Conservation (phyloP, 2,329 filamentous ascomycete genomes). For the Phialocephala sp. region DNA sequence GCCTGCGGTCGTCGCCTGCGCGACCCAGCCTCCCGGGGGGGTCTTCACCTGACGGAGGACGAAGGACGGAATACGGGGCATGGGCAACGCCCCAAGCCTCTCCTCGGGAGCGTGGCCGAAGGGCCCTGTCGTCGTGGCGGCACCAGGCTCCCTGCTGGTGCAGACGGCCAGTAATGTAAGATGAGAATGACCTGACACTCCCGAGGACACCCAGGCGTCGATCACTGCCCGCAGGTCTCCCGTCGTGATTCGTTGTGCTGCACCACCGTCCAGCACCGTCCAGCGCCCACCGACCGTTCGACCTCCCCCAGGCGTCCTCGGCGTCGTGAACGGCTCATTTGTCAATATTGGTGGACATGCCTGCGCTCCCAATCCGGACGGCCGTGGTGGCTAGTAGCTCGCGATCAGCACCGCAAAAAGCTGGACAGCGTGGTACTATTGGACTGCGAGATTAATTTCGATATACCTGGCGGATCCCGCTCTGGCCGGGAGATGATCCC, state of each 20-base stretch:
- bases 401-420: constrained; percentile 18
- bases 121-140: constrained; percentile 25
- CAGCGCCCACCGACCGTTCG: background rate
- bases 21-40: too few relatives aligned
- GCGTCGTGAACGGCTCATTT: background rate
- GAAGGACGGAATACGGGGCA: too few relatives aligned
- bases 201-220: constrained; percentile 35
- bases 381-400: constrained; percentile 1
- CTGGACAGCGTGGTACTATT: constrained; percentile 1
- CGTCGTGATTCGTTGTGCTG: constrained; percentile 31
- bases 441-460: constrained; percentile 3
- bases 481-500: constrained; percentile 15
- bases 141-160: constrained; percentile 14
- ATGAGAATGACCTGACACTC: constrained; percentile 34
- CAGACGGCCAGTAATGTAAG: constrained; percentile 15
- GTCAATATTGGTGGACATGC: constrained; percentile 30
- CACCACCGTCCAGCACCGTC: constrained; percentile 20
- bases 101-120: constrained; percentile 24
- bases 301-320: background rate
- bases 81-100: background rate
- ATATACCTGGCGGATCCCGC: constrained; percentile 14
- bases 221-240: constrained; percentile 30
- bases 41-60: too few relatives aligned
- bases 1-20: background rate
- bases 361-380: constrained; percentile 9